A percentile compares a stretch with the other conserved stretches of the same genome.
phyloP scores from a whole-genome alignment of 129 eudicot genomes.

The Arctium lappa region DNA sequence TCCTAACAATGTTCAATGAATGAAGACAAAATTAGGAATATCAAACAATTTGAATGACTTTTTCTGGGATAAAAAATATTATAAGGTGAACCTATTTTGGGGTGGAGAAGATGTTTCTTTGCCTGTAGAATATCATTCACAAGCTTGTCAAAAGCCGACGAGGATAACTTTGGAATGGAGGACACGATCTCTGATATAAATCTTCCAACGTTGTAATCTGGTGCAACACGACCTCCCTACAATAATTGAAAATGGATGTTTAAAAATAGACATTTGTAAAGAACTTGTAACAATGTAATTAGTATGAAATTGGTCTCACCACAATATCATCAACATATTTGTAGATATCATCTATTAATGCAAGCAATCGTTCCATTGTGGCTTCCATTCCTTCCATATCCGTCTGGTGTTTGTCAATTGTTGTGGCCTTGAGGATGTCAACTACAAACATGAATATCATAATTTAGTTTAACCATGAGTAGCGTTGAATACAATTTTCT shows the following conservation, averaged over 20 bases:
- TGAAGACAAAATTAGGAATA: too few relatives aligned
- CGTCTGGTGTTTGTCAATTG: slow-evolving; percentile 76
- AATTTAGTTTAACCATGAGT: too few relatives aligned
- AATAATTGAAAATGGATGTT: too few relatives aligned
- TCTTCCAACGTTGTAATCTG: too few relatives aligned
- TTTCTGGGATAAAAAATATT: not conserved
- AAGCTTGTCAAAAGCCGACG: slow-evolving; percentile 73
- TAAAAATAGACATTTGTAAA: too few relatives aligned
- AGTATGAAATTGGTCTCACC: too few relatives aligned
- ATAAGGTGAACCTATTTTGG: not conserved
- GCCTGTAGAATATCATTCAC: slow-evolving; percentile 87
- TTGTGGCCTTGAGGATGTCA: slow-evolving; percentile 78
- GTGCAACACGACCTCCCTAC: too few relatives aligned
- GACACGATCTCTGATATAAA: too few relatives aligned
- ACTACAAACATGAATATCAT: slow-evolving; percentile 20
- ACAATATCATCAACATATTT: slow-evolving; percentile 47
- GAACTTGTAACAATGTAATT: too few relatives aligned
- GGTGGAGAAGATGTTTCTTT: not conserved
- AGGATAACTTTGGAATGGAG: slow-evolving; percentile 38
- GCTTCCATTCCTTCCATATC: slow-evolving; percentile 98
- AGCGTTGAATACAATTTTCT: too few relatives aligned
- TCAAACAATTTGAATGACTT: too few relatives aligned
- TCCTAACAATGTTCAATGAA: too few relatives aligned
- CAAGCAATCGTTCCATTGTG: slow-evolving; percentile 67
- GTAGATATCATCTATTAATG: slow-evolving; percentile 78